Evolutionary conservation across 2,329 filamentous ascomycete species (phyloP), one percentile per base, ranked within the genome.

Genomic region (Ploettnerulaceae sp.): DNA sequence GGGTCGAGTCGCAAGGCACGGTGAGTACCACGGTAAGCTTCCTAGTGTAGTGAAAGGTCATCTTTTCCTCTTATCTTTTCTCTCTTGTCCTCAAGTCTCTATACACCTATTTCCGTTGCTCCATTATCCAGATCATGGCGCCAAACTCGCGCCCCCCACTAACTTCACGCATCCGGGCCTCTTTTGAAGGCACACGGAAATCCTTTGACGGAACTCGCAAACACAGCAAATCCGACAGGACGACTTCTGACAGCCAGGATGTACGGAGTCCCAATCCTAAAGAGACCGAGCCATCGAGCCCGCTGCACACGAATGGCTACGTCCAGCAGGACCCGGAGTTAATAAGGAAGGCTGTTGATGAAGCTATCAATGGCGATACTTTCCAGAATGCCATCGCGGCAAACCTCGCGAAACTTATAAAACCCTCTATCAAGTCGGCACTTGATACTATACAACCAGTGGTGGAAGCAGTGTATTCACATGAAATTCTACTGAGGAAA

Each of bases 391-490:
- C 60, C 11, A 61, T 64, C 34, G 61, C 61, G 7, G 53, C 55
- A 7, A 60, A 62, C 33, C 47, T 64, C 20, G 61, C 61, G 2
- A 51, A 53, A 25, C 34, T 64, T 14, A 56, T 64, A 9, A 59
- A 62, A 34, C 61, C 61, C 6, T 55, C 57, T 0, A 64, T 64
- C 25, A 62, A 60, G 40, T 51, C 52, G 20, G 61, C 61, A 8
- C 47, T 64, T 7, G 61, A 64, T 45, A 64, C 61, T 2, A 56
- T 64, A 21, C 61, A 64, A 25, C 61, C 61, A 7, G 49, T 64
- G 20, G 60, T 64, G 12, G 60, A 64, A 49, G 57, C 61, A 3
- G 61, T 64, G n/a, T 61, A 62, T 35, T 46, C 52, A 3, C 61
- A 64, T 48, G 60, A 64, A 37, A 29, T 61, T 9, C 48, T 64